Conservation (phyloP, 73 alveolate species). For the Paramecium tetraurelia region DNA sequence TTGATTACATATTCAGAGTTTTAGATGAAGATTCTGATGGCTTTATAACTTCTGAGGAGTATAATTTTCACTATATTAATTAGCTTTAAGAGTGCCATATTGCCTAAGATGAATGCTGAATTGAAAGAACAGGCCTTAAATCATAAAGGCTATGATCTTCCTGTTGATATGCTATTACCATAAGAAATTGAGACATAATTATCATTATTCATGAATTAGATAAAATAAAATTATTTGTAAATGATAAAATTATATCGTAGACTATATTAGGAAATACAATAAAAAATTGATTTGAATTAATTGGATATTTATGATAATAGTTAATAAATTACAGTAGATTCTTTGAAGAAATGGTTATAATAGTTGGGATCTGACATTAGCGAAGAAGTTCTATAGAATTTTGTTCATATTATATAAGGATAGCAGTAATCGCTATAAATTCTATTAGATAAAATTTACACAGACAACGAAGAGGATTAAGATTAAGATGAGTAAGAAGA, state of each 20-base stretch:
- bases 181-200: neutral
- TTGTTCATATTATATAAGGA: neutral
- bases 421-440: neutral
- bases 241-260: neutral
- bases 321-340: neutral
- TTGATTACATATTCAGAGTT: neutral
- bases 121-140: neutral
- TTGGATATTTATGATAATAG: neutral
- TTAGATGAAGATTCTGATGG: neutral
- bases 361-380: neutral
- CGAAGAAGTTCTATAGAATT: neutral
- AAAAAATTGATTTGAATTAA: neutral
- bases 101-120: neutral
- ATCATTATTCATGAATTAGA: neutral
- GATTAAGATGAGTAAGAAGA: neutral
- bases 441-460: neutral
- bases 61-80: neutral
- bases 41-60: neutral
- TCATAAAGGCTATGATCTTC: neutral
- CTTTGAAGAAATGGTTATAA: neutral
- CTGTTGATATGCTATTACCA: neutral
- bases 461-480: neutral
- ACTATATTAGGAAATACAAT: neutral
- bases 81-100: neutral
- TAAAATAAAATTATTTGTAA: neutral